Conservation (phyloP, 805 yeast species). For the Cyberlindnera subsufficiens region DNA sequence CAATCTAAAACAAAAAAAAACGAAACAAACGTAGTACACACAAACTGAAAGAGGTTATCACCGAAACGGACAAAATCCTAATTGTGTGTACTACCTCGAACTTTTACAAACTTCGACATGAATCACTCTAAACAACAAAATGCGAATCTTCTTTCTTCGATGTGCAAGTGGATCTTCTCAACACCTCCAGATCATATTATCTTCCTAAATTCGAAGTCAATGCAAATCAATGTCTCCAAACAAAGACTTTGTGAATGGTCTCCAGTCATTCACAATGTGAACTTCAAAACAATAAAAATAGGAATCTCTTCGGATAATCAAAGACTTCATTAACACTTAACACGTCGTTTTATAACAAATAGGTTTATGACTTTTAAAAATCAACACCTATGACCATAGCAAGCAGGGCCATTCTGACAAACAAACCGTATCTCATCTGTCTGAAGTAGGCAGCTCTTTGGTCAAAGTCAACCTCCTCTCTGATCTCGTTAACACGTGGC, state of each 20-base stretch:
- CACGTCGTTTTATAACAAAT: not conserved
- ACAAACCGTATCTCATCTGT: constrained; percentile 98
- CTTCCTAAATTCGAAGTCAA: no score
- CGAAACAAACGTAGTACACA: constrained; percentile 1
- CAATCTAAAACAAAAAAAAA: not conserved
- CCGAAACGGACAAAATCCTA: not conserved
- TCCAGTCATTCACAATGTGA: constrained; percentile 15
- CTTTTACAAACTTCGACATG: not conserved
- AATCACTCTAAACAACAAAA: not conserved
- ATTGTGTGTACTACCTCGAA: constrained; percentile 6
- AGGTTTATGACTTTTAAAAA: constrained; percentile 31
- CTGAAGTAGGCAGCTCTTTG: constrained; percentile 99
- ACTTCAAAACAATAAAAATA: not conserved
- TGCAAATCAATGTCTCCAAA: not conserved
- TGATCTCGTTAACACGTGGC: constrained; percentile 94
- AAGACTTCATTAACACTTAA: not conserved
- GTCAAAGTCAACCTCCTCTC: constrained; percentile 98
- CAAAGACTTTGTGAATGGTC: constrained; percentile 11
- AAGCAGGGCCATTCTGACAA: constrained; percentile 96
- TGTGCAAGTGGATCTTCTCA: no score
- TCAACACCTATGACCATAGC: constrained; percentile 98
- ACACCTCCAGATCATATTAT: no score
- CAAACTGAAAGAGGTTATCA: constrained; percentile 5
- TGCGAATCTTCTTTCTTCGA: not conserved
- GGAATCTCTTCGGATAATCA: not conserved